Conservation (phyloP, 108 stramenopile genomes). For the Bacterosira constricta region DNA sequence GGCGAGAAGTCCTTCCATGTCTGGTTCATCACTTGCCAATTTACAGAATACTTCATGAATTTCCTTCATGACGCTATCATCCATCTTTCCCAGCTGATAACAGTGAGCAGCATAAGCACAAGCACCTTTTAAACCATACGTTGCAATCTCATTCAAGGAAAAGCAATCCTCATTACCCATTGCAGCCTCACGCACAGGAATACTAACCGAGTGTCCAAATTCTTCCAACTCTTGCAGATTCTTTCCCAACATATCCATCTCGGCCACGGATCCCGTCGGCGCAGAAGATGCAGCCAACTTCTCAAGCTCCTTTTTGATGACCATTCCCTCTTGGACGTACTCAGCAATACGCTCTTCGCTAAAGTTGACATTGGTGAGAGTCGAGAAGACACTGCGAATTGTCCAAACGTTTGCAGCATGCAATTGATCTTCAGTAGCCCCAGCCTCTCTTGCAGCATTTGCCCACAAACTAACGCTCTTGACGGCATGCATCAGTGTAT, state of each 20-base stretch:
- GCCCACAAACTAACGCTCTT: constrained; percentile 61
- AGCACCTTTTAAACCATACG: constrained; percentile 72
- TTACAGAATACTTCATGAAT: constrained; percentile 68
- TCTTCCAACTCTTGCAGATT: constrained; percentile 55
- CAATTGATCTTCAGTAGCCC: constrained; percentile 52
- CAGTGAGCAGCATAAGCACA: constrained; percentile 82
- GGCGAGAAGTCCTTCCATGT: constrained; percentile 71
- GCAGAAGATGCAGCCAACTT: constrained; percentile 28
- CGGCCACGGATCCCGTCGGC: constrained; percentile 45
- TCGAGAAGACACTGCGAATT: constrained; percentile 65
- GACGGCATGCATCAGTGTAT: constrained; percentile 62
- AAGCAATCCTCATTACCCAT: constrained; percentile 76
- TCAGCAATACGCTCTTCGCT: constrained; percentile 64
- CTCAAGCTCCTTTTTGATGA: constrained; percentile 52
- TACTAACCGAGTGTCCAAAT: constrained; percentile 52
- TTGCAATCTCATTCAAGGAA: constrained; percentile 73
- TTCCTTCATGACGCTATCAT: constrained; percentile 57
- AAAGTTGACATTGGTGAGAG: constrained; percentile 89
- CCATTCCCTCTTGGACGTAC: constrained; percentile 61
- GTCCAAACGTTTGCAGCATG: constrained; percentile 70
- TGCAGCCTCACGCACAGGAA: constrained; percentile 44
- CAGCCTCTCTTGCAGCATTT: constrained; percentile 58
- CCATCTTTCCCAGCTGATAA: constrained; percentile 57
- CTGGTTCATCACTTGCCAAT: constrained; percentile 60
- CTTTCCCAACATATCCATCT: constrained; percentile 34